Evolutionary conservation across 495 filamentous ascomycete species (phyloP).

Genomic region (Bathelium albidoporum): DNA sequence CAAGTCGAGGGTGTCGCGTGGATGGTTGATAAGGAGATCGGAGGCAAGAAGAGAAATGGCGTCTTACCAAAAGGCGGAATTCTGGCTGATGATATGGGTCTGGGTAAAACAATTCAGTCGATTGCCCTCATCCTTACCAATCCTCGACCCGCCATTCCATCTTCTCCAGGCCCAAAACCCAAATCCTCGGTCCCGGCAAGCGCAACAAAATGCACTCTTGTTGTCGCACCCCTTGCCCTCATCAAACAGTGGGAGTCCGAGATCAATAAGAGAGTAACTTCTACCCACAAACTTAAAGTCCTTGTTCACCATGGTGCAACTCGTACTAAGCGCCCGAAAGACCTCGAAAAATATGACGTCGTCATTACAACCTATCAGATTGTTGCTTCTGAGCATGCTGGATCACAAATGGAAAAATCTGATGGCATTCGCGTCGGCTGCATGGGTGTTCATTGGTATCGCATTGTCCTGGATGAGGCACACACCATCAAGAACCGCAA

Average conservation of each 20-base stretch:
- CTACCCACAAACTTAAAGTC: conserved; percentile 60
- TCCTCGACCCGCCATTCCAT: conserved; percentile 50
- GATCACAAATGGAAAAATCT: conserved; percentile 39
- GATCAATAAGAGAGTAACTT: conserved; percentile 65
- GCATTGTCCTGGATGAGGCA: conserved; percentile 90
- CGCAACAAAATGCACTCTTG: conserved; percentile 69
- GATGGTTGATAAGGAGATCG: conserved; percentile 85
- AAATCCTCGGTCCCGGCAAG: conserved; percentile 36
- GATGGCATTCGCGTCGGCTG: conserved; percentile 59
- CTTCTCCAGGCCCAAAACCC: conserved; percentile 38
- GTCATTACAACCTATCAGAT: conserved; percentile 97
- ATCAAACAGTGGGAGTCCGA: conserved; percentile 98
- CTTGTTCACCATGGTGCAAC: conserved; percentile 81
- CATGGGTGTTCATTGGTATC: conserved; percentile 89
- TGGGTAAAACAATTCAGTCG: conserved; percentile 78
- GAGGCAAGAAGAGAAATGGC: conserved; percentile 60
- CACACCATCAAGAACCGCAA: conserved; percentile 98
- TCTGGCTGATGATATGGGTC: conserved; percentile 77
- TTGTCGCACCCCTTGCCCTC: conserved; percentile 87
- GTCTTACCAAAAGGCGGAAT: conserved; percentile 78
- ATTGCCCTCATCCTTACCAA: conserved; percentile 76
- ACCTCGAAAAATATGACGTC: conserved; percentile 77
- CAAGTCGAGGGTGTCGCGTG: conserved; percentile 86
- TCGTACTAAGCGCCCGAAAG: conserved; percentile 64
- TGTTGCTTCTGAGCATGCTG: conserved; percentile 75